phyloP scores from a whole-genome alignment of 1,284 basidiomycete genomes.

The Sanghuangporus baumii region DNA sequence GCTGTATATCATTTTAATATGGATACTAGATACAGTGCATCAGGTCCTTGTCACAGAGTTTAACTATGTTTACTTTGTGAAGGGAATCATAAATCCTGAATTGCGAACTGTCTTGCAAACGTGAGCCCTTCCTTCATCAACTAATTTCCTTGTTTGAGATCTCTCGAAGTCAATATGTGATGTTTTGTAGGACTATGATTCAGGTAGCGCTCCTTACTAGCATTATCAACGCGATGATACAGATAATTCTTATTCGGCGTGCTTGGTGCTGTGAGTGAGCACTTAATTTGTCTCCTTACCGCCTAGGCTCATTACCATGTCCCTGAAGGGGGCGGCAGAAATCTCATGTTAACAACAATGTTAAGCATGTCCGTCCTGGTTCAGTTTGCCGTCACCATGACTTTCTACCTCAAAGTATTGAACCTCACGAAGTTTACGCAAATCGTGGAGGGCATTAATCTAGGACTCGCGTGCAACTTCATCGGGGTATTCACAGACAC shows the following conservation, averaged over 20 bases:
- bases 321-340: slow-evolving; percentile 6
- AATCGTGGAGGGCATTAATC: background rate
- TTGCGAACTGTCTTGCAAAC: background rate
- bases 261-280: background rate
- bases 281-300: background rate
- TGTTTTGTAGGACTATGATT: background rate
- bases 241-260: background rate
- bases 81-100: background rate
- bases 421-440: background rate
- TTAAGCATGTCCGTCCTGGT: background rate
- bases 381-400: background rate
- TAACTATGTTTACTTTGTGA: slow-evolving; percentile 9
- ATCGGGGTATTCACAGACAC: slow-evolving; percentile 8
- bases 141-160: no score
- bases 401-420: background rate
- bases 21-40: background rate
- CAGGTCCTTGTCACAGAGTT: background rate
- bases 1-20: background rate
- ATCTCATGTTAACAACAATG: background rate
- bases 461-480: background rate
- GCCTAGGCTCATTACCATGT: background rate
- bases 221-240: background rate
- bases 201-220: background rate
- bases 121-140: background rate
- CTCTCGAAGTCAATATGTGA: background rate